These are phyloP conservation scores for Thalassiosira mediterranea DNA, from an alignment of 352 stramenopile genomes.

Conservation along the genomic window DNA sequence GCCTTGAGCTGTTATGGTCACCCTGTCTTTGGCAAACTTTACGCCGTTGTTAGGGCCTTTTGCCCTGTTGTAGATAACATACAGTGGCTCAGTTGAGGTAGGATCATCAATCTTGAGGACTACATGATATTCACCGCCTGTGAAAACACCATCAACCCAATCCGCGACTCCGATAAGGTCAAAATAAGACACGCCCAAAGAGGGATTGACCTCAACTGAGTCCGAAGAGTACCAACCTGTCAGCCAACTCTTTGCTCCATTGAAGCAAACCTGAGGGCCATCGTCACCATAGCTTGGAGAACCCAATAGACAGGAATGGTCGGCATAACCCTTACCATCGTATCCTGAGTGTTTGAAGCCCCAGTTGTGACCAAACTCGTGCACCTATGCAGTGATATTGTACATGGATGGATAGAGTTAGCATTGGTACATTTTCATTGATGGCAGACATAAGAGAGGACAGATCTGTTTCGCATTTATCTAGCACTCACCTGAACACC, in stretches of 20 bases:
- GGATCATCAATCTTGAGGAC: slow-evolving; percentile 12
- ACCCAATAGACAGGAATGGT: slow-evolving; percentile 30
- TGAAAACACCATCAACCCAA: slow-evolving; percentile 3
- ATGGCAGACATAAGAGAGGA: no score
- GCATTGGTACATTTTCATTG: no score
- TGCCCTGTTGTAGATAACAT: slow-evolving; percentile 15
- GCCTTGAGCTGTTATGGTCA: slow-evolving; percentile 1
- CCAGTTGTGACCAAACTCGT: slow-evolving; percentile 43
- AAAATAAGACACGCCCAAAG: neutral
- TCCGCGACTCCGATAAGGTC: slow-evolving; percentile 18
- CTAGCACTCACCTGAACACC: slow-evolving; percentile 10
- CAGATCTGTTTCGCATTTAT: no score
- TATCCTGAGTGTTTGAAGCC: slow-evolving; percentile 22
- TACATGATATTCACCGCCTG: neutral
- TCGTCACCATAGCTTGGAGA: slow-evolving; percentile 12
- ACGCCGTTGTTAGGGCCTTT: slow-evolving; percentile 11
- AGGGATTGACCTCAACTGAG: slow-evolving; percentile 4
- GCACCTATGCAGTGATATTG: no score
- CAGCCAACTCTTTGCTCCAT: slow-evolving; percentile 14
- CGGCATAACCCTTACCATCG: slow-evolving; percentile 7
- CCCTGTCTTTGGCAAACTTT: slow-evolving; percentile 9
- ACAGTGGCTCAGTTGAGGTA: neutral
- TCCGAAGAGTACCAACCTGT: slow-evolving; percentile 17
- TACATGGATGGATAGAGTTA: no score
- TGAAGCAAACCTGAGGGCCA: slow-evolving; percentile 14